Conservation (phyloP, 768 basidiomycete species). For the Ramaria sp. region DNA sequence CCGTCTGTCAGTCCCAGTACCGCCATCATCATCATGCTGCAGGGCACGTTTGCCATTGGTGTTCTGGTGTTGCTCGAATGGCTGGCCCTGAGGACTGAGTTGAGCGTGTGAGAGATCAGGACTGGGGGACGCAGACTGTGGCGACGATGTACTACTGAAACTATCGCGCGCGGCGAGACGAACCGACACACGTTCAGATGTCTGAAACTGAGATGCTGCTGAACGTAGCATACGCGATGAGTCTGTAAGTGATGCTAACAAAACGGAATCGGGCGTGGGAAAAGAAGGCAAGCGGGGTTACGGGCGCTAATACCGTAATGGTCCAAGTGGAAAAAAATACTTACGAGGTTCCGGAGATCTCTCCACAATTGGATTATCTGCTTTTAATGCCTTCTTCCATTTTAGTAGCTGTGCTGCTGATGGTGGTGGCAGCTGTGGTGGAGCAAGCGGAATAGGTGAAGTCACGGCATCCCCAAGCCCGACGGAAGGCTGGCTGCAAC, state of each 20-base stretch:
- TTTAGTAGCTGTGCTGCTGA: not conserved
- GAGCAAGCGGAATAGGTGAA: not conserved
- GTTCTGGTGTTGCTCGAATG: constrained; percentile 15
- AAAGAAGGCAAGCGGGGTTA: not conserved
- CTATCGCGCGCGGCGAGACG: constrained; percentile 44
- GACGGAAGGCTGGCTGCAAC: not conserved
- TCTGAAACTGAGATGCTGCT: constrained; percentile 28
- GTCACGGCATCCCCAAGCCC: constrained; percentile 1
- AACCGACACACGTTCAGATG: constrained; percentile 42
- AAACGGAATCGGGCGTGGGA: not conserved
- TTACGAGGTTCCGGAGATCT: not conserved
- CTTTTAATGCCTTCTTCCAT: not conserved
- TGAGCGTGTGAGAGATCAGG: constrained; percentile 21
- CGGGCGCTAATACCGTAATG: not conserved
- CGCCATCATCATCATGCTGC: constrained; percentile 13
- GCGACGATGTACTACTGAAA: constrained; percentile 14
- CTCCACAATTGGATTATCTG: not conserved
- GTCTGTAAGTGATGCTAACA: not conserved
- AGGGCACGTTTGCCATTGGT: constrained; percentile 25
- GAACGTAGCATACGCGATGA: not conserved
- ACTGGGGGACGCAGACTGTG: constrained; percentile 24
- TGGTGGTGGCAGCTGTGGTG: not conserved
- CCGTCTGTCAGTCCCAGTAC: not conserved
- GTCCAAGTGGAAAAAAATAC: not conserved
- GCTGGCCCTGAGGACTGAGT: constrained; percentile 18